Evolutionary conservation across 768 basidiomycete species (phyloP), one percentile per base, ranked within the genome.

Genomic region (Cystobasidiopsis lactophilus): DNA sequence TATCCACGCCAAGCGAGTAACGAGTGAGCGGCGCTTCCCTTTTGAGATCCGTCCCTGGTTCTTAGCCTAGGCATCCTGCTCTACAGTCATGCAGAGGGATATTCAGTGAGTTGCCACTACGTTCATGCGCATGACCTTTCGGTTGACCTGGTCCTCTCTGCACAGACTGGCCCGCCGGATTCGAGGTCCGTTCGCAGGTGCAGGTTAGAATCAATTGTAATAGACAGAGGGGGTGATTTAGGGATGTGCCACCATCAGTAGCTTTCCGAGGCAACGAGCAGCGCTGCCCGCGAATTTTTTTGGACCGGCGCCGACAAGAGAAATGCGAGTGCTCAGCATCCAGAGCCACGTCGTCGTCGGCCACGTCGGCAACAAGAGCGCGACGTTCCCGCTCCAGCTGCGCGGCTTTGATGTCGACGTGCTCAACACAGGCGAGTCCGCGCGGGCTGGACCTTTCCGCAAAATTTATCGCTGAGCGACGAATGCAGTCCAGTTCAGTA

Each of bases 361-460:
- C 45, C 95, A 91, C 62, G 91, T 89, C 5, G 69, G 70, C 26
- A 70, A 70, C 58, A 60, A 68, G 58, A 69, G 76, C 77, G 58
- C 91, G 76, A 72, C 84, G 73, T 71, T 71, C 57, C 69, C 69
- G 7, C 62, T 47, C 21, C 69, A 72, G 53, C 62, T 70, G 56
- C 75, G 96, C 41, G 91, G 86, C 11, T 96, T 80, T 67, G 86
- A 98, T 59, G 89, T 96, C 41, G 93, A 98, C 71, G 85, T 85
- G 66, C 67, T 63, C 75, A 68, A 47, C 52, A 53, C 57, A 1
- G 52, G 44, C 18, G 35, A 48, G 57, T 47, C 26, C 19, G 33
- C 3, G 24, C 19, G n/a, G n/a, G n/a, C n/a, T n/a, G 39, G 35
- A 37, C 50, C 57, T 62, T 50, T n/a, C 52, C 51, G 45, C 23